These are phyloP conservation scores for Boletellus ananiceps DNA, from an alignment of 768 basidiomycete genomes.

Conservation along the genomic window DNA sequence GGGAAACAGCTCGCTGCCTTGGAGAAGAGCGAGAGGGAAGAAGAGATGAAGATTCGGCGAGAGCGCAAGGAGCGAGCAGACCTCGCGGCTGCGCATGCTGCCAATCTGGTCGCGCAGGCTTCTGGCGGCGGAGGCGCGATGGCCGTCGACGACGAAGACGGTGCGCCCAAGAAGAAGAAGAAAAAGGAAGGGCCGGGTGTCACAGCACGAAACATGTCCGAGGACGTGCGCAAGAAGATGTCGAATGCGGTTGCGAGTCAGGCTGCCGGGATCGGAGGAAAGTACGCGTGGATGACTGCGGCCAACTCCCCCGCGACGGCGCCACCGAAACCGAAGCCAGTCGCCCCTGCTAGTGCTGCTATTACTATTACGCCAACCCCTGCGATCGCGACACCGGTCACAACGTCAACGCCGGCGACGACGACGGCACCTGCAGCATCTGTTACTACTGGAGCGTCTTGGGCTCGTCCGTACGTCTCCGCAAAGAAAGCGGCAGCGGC, in stretches of 20 bases:
- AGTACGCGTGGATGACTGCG: conserved; percentile 87
- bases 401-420: conserved; percentile 28
- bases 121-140: conserved; percentile 31
- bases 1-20: conserved; percentile 72
- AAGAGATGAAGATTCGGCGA: conserved; percentile 68
- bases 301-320: conserved; percentile 43
- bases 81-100: conserved; percentile 64
- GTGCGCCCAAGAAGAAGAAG: conserved; percentile 70
- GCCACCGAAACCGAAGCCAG: conserved; percentile 34
- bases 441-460: conserved; percentile 32
- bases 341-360: not conserved
- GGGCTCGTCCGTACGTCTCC: conserved; percentile 63
- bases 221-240: conserved; percentile 89
- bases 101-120: conserved; percentile 56
- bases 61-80: conserved; percentile 79
- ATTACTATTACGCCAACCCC: conserved; percentile 33
- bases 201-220: conserved; percentile 84
- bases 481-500: conserved; percentile 40
- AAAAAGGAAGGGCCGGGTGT: conserved; percentile 83
- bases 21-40: conserved; percentile 79
- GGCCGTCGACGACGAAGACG: conserved; percentile 45
- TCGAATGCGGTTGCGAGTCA: conserved; percentile 86
- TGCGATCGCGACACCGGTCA: conserved; percentile 20
- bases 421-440: conserved; percentile 32
- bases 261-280: conserved; percentile 78